Conservation (phyloP, 305 asterid species). For the Petunia hybrid region DNA sequence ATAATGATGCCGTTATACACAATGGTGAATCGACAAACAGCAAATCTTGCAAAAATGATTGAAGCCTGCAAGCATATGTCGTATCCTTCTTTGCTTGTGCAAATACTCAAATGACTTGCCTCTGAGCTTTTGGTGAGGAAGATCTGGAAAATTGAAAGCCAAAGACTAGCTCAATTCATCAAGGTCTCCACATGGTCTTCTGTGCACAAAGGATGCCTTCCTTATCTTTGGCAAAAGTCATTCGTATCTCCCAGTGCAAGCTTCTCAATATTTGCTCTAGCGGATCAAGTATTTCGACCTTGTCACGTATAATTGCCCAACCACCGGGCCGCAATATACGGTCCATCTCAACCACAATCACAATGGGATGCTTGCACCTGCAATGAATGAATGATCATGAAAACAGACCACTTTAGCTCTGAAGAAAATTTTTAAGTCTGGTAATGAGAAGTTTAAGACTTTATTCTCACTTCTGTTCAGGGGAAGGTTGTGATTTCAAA, state of each 20-base stretch:
- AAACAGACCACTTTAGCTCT: neutral
- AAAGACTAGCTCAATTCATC: slow-evolving; percentile 28
- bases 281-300: slow-evolving; percentile 81
- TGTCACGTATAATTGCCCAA: slow-evolving; percentile 89
- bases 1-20: neutral
- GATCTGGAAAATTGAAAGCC: neutral
- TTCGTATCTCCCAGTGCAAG: slow-evolving; percentile 88
- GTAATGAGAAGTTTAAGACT: slow-evolving; percentile 3
- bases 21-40: neutral
- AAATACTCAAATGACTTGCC: slow-evolving; percentile 8
- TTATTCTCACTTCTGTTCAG: neutral
- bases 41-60: neutral
- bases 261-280: slow-evolving; percentile 74
- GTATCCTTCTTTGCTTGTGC: neutral
- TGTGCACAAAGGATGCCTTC: slow-evolving; percentile 89
- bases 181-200: slow-evolving; percentile 88
- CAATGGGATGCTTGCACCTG: slow-evolving; percentile 89
- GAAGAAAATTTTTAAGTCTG: neutral
- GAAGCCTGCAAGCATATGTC: neutral
- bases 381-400: slow-evolving; percentile 20
- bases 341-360: slow-evolving; percentile 87
- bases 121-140: neutral
- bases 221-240: slow-evolving; percentile 75
- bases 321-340: slow-evolving; percentile 88
- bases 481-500: neutral